Evolutionary conservation across 2,329 filamentous ascomycete genomes (phyloP), one percentile per base, ranked within the genome.

Genomic region (Pseudogymnoascus sp.): DNA sequence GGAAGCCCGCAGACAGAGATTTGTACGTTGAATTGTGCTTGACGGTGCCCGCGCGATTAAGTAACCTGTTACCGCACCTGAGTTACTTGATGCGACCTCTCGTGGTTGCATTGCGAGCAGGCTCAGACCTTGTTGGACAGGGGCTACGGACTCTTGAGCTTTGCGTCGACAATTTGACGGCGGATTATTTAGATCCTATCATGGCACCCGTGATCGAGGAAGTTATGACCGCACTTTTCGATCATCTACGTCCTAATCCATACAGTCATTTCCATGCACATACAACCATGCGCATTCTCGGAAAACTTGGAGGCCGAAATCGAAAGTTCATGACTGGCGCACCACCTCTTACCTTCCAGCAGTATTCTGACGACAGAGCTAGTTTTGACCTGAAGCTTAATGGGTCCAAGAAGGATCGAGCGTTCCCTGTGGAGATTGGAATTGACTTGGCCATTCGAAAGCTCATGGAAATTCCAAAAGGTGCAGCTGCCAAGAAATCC

Each of bases 201-300:
- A 99, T 99, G 92, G 90, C 92, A 2, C 95, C 94, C 0, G 95
- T 97, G 23, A 97, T 99, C 72, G 92, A 99, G 67, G 94, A 99
- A 70, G 79, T 99, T 45, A 99, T 99, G 94, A 94, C 91, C 52
- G 92, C 92, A 1, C 79, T 99, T 1, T 99, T 95, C 80, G 92
- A 96, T 64, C 95, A 99, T 71, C 80, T 99, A 39, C 89, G 88
- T 67, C 95, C 94, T 6, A 87, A 92, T 63, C 94, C 94, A 0
- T 96, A 99, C 72, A 96, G 89, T 67, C 95, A 99, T 72, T 96
- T 96, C 73, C 92, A 97, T 70, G 90, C 95, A 0, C 94, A 99
- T 71, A 97, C 94, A 0, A 97, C 94, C 0, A 95, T 99, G 86
- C 82, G 94, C 48, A 99, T 99, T 61, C 80, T 99, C 1, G 94